phyloP scores from a whole-genome alignment of 352 stramenopile genomes.

The Phytopythium oedochilum region DNA sequence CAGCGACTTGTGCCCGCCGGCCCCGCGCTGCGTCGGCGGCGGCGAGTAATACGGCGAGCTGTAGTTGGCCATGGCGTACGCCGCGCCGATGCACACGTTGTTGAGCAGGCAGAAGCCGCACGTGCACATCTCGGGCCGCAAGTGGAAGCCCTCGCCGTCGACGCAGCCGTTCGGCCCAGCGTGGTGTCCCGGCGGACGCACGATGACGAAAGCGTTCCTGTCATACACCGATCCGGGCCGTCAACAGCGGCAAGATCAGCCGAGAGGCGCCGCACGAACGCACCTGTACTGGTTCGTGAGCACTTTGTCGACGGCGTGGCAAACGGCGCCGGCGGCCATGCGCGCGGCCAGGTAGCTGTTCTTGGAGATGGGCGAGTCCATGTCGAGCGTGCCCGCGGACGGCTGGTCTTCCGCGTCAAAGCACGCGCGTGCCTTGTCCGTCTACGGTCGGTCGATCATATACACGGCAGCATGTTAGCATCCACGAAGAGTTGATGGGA shows the following conservation, averaged over 20 bases:
- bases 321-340: constrained; percentile 53
- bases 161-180: constrained; percentile 57
- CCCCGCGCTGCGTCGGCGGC: not conserved
- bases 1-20: constrained; percentile 7
- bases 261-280: not conserved
- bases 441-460: constrained; percentile 11
- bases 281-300: constrained; percentile 47
- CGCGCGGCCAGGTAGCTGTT: constrained; percentile 50
- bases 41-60: constrained; percentile 31
- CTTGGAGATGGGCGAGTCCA: constrained; percentile 60
- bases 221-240: not conserved
- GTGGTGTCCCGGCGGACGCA: constrained; percentile 55
- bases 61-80: constrained; percentile 54
- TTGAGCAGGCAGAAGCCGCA: constrained; percentile 68
- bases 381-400: constrained; percentile 48
- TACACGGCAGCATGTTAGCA: not conserved
- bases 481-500: no score
- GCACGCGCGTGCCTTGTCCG: constrained; percentile 35
- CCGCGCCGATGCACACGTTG: constrained; percentile 62
- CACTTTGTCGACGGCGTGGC: constrained; percentile 62
- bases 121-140: constrained; percentile 51
- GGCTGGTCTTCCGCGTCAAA: constrained; percentile 43
- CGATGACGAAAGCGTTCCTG: constrained; percentile 59
- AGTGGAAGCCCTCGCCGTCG: constrained; percentile 43
- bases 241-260: not conserved